Evolutionary conservation across 371 early-diverging fungal species (phyloP).

Genomic region (Blakeslea trispora): DNA sequence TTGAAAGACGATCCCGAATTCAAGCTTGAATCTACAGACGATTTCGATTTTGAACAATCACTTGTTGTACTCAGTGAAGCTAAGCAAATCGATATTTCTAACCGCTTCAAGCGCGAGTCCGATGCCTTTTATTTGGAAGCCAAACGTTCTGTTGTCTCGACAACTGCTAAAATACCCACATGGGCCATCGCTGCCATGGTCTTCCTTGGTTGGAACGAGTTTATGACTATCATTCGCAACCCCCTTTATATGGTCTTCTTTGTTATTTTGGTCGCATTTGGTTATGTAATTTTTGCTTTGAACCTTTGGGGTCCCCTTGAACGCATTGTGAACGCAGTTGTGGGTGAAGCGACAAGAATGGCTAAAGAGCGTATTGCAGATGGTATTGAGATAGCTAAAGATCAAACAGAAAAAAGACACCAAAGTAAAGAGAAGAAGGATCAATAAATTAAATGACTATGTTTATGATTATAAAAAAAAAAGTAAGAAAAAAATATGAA

Average conservation of each 20-base stretch:
- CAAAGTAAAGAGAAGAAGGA: conserved; percentile 5
- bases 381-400: conserved; percentile 5
- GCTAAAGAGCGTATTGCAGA: conserved; percentile 37
- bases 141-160: conserved; percentile 90
- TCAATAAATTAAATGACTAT: background rate
- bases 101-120: conserved; percentile 85
- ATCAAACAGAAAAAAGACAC: background rate
- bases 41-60: conserved; percentile 67
- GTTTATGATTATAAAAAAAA: no score
- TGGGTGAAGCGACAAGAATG: conserved; percentile 45
- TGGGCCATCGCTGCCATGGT: conserved; percentile 84
- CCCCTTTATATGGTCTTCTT: conserved; percentile 77
- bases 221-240: conserved; percentile 76
- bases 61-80: conserved; percentile 69
- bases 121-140: conserved; percentile 94
- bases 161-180: conserved; percentile 82
- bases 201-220: conserved; percentile 93
- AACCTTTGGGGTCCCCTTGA: conserved; percentile 70
- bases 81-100: conserved; percentile 76
- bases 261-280: conserved; percentile 49
- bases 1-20: conserved; percentile 45
- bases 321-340: conserved; percentile 45
- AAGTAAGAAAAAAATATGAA: background rate
- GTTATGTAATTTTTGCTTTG: conserved; percentile 63
- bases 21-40: conserved; percentile 47